A percentile compares a stretch with the other conserved stretches of the same genome.
These are phyloP conservation scores for Mediolabrus comicus DNA, from an alignment of 108 stramenopile species.

Conservation along the genomic window DNA sequence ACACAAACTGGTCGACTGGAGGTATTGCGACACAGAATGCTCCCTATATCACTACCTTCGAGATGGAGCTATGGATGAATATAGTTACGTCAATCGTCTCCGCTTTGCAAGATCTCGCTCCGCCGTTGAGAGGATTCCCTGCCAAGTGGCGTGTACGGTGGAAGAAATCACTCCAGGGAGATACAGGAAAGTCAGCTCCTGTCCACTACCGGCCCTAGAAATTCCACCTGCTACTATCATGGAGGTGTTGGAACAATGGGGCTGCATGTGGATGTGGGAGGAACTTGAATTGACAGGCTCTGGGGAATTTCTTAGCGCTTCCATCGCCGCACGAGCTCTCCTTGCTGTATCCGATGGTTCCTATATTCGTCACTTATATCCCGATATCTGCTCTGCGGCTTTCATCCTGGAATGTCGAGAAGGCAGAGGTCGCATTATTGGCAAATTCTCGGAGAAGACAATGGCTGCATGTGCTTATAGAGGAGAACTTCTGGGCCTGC, in stretches of 20 bases:
- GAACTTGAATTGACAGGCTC: neutral
- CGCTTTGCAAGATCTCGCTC: neutral
- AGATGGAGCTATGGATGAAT: too few species aligned
- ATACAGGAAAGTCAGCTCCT: neutral
- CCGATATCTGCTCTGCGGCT: neutral
- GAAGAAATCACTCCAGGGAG: neutral
- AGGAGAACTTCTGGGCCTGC: conserved; percentile 6
- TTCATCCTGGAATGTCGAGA: neutral
- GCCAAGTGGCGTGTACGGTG: neutral
- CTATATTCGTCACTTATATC: neutral
- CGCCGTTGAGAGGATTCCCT: neutral
- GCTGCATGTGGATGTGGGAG: conserved; percentile 7
- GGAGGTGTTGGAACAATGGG: conserved; percentile 9
- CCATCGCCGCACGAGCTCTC: neutral
- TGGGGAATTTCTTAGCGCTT: neutral
- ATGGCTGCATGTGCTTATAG: neutral
- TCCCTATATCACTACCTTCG: too few species aligned
- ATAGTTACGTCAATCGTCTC: neutral
- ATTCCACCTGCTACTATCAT: neutral
- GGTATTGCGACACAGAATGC: too few species aligned
- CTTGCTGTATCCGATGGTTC: conserved; percentile 10
- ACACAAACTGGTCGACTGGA: too few species aligned
- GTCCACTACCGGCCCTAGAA: neutral
- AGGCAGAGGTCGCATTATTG: neutral
- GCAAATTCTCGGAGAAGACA: neutral